These are phyloP conservation scores for Penstemon newberryi DNA, from an alignment of 257 asterid species.

Conservation along the genomic window DNA sequence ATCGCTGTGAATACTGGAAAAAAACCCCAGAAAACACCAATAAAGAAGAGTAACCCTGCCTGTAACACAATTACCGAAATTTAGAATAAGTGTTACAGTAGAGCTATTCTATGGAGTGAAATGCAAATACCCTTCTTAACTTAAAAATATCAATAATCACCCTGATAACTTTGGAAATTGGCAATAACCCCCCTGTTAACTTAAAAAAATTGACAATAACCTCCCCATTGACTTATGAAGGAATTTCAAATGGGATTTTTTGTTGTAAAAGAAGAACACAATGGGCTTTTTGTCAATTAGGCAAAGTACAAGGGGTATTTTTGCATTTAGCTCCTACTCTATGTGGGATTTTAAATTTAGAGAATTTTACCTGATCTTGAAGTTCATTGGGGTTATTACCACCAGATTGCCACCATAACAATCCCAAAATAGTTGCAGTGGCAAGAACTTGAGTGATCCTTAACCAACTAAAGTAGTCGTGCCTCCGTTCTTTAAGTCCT, in stretches of 20 bases:
- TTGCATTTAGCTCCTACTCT: too few species aligned
- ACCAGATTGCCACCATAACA: slow-evolving; percentile 96
- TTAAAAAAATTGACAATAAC: too few species aligned
- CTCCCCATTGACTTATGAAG: too few species aligned
- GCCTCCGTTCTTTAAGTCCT: slow-evolving; percentile 85
- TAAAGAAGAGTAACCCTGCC: slow-evolving; percentile 92
- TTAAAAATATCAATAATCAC: too few species aligned
- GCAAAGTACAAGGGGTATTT: too few species aligned
- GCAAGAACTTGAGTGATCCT: slow-evolving; percentile 87
- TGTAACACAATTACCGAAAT: slow-evolving; percentile 32
- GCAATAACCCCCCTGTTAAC: too few species aligned
- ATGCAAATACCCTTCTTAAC: too few species aligned
- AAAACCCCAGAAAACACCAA: slow-evolving; percentile 97
- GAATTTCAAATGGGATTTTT: too few species aligned
- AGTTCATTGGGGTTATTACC: slow-evolving; percentile 52
- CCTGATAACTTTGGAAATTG: too few species aligned
- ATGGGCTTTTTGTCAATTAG: too few species aligned
- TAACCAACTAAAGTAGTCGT: slow-evolving; percentile 91
- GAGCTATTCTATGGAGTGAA: background rate
- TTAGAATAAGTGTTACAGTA: background rate
- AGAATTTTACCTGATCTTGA: slow-evolving; percentile 74
- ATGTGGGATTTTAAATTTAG: background rate
- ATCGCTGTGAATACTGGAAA: slow-evolving; percentile 95
- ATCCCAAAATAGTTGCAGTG: slow-evolving; percentile 79
- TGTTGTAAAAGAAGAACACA: too few species aligned